A percentile compares a stretch with the other conserved stretches of the same genome.
Evolutionary conservation across 2,329 filamentous ascomycete species (phyloP).

Genomic region (Sclerotinia trifoliorum): DNA sequence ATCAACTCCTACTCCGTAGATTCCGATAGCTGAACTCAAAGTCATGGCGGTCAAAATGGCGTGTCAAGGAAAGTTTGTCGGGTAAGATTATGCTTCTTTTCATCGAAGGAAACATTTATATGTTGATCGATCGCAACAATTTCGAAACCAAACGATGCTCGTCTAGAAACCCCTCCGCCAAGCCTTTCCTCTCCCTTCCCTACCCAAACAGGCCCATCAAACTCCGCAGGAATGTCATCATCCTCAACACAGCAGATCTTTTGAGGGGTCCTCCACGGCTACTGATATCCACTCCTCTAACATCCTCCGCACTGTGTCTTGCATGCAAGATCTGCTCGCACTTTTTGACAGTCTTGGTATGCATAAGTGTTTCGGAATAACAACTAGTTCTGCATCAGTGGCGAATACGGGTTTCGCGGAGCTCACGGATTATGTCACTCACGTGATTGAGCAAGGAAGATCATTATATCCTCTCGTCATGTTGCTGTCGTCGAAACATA

Average conservation of each 20-base stretch:
- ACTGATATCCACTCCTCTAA: neutral
- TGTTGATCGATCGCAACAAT: neutral
- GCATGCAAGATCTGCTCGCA: neutral
- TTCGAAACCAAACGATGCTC: neutral
- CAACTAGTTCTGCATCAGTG: neutral
- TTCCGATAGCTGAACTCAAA: neutral
- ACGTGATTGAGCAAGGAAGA: neutral
- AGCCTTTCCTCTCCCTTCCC: neutral
- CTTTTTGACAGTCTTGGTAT: neutral
- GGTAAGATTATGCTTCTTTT: neutral
- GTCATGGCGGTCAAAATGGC: neutral
- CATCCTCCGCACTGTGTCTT: constrained; percentile 11
- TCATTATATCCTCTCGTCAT: neutral
- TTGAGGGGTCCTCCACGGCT: neutral
- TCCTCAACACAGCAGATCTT: constrained; percentile 15
- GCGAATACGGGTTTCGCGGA: constrained; percentile 3
- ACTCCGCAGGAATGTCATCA: constrained; percentile 13
- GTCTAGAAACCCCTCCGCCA: too few species aligned
- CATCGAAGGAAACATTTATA: neutral
- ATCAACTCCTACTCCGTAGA: neutral
- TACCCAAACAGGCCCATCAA: constrained; percentile 2
- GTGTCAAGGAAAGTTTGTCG: neutral
- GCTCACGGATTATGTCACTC: neutral
- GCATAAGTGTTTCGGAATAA: constrained; percentile 18
- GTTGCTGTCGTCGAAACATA: neutral